phyloP scores from a whole-genome alignment of 2,329 filamentous ascomycete genomes.

The Fusarium cicatricum region DNA sequence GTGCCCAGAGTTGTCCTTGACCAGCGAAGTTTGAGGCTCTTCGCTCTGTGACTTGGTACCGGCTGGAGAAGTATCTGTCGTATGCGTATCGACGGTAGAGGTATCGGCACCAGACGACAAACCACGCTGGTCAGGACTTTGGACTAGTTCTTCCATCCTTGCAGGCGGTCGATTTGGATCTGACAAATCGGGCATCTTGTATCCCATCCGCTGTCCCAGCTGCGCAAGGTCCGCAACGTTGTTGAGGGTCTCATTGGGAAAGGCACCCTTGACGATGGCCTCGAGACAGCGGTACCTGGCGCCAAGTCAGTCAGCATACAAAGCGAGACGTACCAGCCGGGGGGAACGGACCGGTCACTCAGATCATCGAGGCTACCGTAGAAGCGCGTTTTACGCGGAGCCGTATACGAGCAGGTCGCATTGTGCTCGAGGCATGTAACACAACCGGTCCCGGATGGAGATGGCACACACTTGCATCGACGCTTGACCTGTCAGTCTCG shows the following conservation, averaged over 20 bases:
- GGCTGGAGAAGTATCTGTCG: conserved; percentile 7
- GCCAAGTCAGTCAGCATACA: background rate
- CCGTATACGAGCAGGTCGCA: conserved; percentile 45
- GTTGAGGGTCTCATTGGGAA: conserved; percentile 44
- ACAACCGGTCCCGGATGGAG: conserved; percentile 43
- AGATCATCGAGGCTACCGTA: conserved; percentile 50
- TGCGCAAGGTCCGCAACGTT: conserved; percentile 43
- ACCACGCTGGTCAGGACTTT: background rate
- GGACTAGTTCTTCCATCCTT: conserved; percentile 30
- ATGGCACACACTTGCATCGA: conserved; percentile 48
- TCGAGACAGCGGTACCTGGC: conserved; percentile 48
- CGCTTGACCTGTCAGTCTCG: conserved; percentile 35
- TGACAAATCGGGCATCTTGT: conserved; percentile 46
- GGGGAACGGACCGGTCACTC: conserved; percentile 44
- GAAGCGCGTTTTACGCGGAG: conserved; percentile 48
- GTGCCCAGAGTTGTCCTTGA: conserved; percentile 46
- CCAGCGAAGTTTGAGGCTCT: conserved; percentile 38
- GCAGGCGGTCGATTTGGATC: conserved; percentile 21
- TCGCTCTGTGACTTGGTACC: conserved; percentile 22
- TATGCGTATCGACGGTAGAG: background rate
- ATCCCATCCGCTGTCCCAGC: conserved; percentile 44
- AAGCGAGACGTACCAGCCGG: background rate
- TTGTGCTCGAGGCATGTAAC: conserved; percentile 46
- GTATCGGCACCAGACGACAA: conserved; percentile 2
- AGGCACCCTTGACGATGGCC: conserved; percentile 47